Base-by-base conservation (phyloP, 345 rosid species). In the Pistacia atlantica region DNA sequence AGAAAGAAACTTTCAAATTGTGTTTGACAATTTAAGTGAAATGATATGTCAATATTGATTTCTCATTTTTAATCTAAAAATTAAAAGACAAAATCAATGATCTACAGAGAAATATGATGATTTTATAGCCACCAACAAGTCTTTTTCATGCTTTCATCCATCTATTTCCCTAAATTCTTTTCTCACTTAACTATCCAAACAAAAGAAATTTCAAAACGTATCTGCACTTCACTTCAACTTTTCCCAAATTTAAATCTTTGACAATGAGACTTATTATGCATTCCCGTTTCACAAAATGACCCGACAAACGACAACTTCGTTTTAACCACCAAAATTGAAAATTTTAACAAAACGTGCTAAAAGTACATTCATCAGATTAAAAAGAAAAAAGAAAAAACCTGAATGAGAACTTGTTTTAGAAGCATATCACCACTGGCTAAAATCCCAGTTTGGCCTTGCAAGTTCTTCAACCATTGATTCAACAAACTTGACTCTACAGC, bases 401-500 rank as follows among this genome's bases (percentile, higher is more conserved):
- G 96, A 73, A 95, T 86, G 77, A 92, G 79, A 20, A 95, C 98
- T 81, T 78, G 88, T 73, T 86, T 86, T 69, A 95, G 77, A 20
- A 83, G 77, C 85, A 88, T 85, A 58, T 82, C 74, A 45, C 90
- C 89, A 68, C 69, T 79, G 71, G 96, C 84, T 78, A 95, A 88
- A 72, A 95, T 87, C 73, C 99, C 99, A 79, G 71, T 81, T 72
- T 88, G 87, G 66, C 86, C 84, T 83, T 92, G 93, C 91, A 95
- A 74, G 75, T 89, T 95, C 75, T 81, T 83, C 45, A 95, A 79
- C 98, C 99, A 95, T 63, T 87, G 94, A 84, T 75, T 87, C 82
- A 95, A 93, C 84, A 95, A 76, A 48, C 87, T 87, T 59, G 94
- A 93, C 13, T 88, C 97, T n/a, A 90, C 77, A 14, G 94, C 99